Evolutionary conservation across 1,284 basidiomycete genomes (phyloP).

Genomic region (Leccinum solheimii): DNA sequence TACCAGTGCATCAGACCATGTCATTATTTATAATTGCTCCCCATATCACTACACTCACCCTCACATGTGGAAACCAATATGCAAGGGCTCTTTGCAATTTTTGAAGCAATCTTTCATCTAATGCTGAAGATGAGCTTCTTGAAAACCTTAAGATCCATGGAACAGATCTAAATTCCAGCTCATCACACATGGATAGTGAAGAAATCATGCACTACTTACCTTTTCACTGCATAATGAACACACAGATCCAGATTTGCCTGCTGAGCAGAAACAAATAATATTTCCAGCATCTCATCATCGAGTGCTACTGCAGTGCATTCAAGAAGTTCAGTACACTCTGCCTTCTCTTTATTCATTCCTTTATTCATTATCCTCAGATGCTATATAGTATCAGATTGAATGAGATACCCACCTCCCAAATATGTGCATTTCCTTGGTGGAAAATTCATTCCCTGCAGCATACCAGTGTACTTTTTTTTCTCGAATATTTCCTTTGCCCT

Average conservation of each 20-base stretch:
- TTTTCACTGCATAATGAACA: neutral
- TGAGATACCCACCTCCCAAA: neutral
- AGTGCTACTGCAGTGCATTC: neutral
- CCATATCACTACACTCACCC: neutral
- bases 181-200: neutral
- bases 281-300: neutral
- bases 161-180: neutral
- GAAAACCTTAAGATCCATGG: fast-evolving
- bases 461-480: neutral
- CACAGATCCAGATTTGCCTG: neutral
- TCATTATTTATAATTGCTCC: no score
- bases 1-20: no score
- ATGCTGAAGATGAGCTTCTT: neutral
- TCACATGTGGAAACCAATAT: neutral
- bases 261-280: neutral
- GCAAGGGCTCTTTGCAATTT: neutral
- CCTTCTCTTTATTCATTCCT: neutral
- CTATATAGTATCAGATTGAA: no score
- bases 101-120: neutral
- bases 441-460: neutral
- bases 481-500: conserved; percentile 1
- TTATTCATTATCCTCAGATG: neutral
- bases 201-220: neutral
- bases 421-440: neutral
- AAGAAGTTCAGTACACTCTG: neutral